Conservation (phyloP, 1,284 basidiomycete genomes). For the Cutaneotrichosporon daszewskae region DNA sequence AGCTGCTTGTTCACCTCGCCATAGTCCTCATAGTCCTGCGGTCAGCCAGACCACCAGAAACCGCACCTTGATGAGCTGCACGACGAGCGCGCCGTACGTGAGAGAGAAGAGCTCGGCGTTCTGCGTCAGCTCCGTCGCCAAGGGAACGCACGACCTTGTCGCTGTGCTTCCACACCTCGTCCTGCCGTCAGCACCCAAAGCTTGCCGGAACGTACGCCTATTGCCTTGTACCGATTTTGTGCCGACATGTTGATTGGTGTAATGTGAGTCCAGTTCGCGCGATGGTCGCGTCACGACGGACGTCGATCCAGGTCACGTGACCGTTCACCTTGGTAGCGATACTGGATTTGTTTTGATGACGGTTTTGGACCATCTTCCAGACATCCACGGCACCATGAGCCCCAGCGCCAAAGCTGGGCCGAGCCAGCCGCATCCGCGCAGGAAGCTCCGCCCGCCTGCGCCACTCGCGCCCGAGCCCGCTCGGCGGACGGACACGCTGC, state of each 20-base stretch:
- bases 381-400: too few relatives aligned
- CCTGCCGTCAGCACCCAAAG: conserved; percentile 33
- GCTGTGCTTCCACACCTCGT: conserved; percentile 86
- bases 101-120: conserved; percentile 96
- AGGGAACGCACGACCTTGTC: conserved; percentile 61
- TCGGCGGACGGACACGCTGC: conserved; percentile 13
- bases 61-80: conserved; percentile 84
- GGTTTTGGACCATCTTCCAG: too few relatives aligned
- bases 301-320: too few relatives aligned
- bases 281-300: neutral
- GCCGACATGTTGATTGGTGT: conserved; percentile 9
- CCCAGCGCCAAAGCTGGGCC: conserved; percentile 4
- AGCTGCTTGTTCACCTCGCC: conserved; percentile 65
- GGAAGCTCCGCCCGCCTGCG: conserved; percentile 19
- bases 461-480: neutral
- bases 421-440: neutral
- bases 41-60: conserved; percentile 1
- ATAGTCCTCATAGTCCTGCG: conserved; percentile 98
- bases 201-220: conserved; percentile 31
- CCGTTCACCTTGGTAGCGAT: too few relatives aligned
- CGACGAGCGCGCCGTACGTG: conserved; percentile 95
- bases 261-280: too few relatives aligned
- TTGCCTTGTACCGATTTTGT: conserved; percentile 45
- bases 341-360: too few relatives aligned
- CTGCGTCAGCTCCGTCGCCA: conserved; percentile 19